Percentiles rank a stretch among this genome's conserved stretches.
These are phyloP conservation scores for Serendipita sp. DNA, from an alignment of 768 basidiomycete species.

Conservation along the genomic window DNA sequence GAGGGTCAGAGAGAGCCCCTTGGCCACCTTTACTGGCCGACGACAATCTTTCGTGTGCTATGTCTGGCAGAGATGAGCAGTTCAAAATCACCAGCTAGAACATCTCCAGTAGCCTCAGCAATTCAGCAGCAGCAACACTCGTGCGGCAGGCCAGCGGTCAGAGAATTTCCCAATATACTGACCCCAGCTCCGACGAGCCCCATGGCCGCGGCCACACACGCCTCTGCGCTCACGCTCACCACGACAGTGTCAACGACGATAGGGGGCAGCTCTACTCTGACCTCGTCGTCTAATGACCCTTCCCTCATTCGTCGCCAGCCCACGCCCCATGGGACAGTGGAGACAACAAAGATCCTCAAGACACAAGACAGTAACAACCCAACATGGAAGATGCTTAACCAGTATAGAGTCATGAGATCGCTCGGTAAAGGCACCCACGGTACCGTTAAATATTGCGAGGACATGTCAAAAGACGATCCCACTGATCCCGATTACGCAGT, in stretches of 20 bases:
- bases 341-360: constrained; percentile 7
- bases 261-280: not conserved
- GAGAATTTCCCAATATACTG: not conserved
- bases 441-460: constrained; percentile 61
- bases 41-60: not conserved
- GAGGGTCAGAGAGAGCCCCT: not conserved
- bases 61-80: constrained; percentile 1
- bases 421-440: constrained; percentile 87
- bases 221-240: not conserved
- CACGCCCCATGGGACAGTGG: constrained; percentile 10
- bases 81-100: not conserved
- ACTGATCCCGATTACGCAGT: constrained; percentile 12
- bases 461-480: constrained; percentile 25
- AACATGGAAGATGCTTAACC: constrained; percentile 46
- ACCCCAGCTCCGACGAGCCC: not conserved
- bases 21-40: not conserved
- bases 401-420: constrained; percentile 60
- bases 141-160: not conserved
- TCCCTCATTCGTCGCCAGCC: constrained; percentile 5
- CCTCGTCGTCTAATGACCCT: not conserved
- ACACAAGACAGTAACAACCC: constrained; percentile 7
- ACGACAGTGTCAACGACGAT: not conserved
- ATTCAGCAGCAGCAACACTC: not conserved
- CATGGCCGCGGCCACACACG: not conserved
- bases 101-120: not conserved